Evolutionary conservation across 2,329 filamentous ascomycete species (phyloP).

Genomic region (Basipetospora chlamydospora): DNA sequence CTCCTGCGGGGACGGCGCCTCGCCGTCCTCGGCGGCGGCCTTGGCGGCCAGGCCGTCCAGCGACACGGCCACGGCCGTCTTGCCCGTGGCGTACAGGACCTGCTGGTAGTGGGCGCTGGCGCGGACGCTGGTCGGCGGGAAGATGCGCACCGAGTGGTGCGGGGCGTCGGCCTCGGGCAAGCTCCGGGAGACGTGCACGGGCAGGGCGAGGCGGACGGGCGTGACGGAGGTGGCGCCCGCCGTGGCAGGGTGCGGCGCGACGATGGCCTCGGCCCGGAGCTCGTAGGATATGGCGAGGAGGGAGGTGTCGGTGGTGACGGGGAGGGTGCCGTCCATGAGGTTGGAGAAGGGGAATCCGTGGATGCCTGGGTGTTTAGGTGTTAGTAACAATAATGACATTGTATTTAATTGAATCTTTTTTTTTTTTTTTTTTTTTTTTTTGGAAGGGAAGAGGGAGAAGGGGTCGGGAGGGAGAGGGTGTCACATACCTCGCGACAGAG

Average conservation of each 20-base stretch:
- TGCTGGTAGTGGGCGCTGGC: slow-evolving; percentile 69
- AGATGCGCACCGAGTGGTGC: slow-evolving; percentile 83
- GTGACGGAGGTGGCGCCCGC: slow-evolving; percentile 15
- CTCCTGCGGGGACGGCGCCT: no score
- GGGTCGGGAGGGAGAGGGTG: neutral
- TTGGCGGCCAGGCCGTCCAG: slow-evolving; percentile 71
- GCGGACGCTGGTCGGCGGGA: slow-evolving; percentile 89
- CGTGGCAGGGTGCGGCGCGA: slow-evolving; percentile 43
- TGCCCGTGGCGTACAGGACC: slow-evolving; percentile 73
- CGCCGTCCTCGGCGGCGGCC: slow-evolving; percentile 38
- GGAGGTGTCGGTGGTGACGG: slow-evolving; percentile 62
- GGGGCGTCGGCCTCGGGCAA: slow-evolving; percentile 60
- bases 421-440: slow-evolving; percentile 5
- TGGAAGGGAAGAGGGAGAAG: neutral
- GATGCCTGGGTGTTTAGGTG: slow-evolving; percentile 27
- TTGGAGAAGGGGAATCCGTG: slow-evolving; percentile 85
- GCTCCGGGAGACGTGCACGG: slow-evolving; percentile 63
- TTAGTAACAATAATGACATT: slow-evolving; percentile 4
- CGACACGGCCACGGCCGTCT: slow-evolving; percentile 64
- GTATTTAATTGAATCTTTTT: neutral
- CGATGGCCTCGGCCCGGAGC: slow-evolving; percentile 52
- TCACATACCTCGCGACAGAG: slow-evolving; percentile 32
- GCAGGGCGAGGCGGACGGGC: slow-evolving; percentile 47
- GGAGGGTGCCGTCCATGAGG: slow-evolving; percentile 72
- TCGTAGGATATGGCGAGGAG: slow-evolving; percentile 66